Conservation (phyloP, 2,329 filamentous ascomycete species). For the Lecanicillium sp. region DNA sequence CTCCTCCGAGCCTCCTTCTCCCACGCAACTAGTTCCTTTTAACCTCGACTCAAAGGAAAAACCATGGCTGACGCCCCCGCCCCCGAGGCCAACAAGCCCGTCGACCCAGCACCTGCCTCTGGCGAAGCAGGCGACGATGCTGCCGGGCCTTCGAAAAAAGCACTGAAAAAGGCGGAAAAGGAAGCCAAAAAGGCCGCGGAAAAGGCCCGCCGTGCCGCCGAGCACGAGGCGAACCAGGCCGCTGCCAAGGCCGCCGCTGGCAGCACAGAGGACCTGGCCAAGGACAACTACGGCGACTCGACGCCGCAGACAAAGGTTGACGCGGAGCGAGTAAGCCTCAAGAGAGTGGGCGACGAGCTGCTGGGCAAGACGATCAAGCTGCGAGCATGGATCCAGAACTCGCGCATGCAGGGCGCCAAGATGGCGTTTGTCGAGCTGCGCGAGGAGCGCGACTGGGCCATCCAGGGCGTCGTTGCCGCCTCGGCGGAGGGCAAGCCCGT, state of each 20-base stretch:
- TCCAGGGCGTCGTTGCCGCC: slow-evolving; percentile 72
- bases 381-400: slow-evolving; percentile 78
- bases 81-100: slow-evolving; percentile 6
- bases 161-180: slow-evolving; percentile 71
- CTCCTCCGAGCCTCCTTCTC: no score
- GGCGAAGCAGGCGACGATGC: slow-evolving; percentile 10
- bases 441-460: slow-evolving; percentile 63
- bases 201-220: slow-evolving; percentile 65
- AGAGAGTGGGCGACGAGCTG: slow-evolving; percentile 54
- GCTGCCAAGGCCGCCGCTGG: slow-evolving; percentile 58
- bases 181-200: slow-evolving; percentile 85
- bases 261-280: slow-evolving; percentile 59
- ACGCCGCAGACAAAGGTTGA: slow-evolving; percentile 45
- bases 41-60: no score
- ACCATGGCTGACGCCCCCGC: slow-evolving; percentile 25
- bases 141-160: slow-evolving; percentile 60
- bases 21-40: no score
- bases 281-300: slow-evolving; percentile 72
- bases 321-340: slow-evolving; percentile 50
- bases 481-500: slow-evolving; percentile 59
- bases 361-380: slow-evolving; percentile 66
- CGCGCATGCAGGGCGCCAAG: slow-evolving; percentile 81
- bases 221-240: slow-evolving; percentile 64
- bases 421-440: slow-evolving; percentile 84
- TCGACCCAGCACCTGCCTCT: slow-evolving; percentile 5